Conservation (phyloP, 2,329 filamentous ascomycete genomes). For the Zopfia rhizophila region DNA sequence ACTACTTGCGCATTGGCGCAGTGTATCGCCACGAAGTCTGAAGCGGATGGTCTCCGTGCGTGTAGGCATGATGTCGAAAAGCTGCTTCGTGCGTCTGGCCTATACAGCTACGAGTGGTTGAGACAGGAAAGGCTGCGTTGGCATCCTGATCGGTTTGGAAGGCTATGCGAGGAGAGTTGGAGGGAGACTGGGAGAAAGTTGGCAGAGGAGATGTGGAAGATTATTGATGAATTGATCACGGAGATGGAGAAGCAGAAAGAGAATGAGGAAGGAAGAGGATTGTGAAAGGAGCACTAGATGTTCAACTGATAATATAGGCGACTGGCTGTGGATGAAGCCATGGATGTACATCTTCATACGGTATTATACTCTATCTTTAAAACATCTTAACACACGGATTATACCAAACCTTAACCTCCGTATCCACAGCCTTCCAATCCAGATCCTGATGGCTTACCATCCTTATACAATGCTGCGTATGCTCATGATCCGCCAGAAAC, state of each 20-base stretch:
- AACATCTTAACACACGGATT: no score
- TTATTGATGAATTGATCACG: constrained; percentile 42
- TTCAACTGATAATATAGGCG: no score
- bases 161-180: constrained; percentile 44
- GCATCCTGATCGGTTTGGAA: constrained; percentile 51
- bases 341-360: no score
- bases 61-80: constrained; percentile 49
- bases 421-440: no score
- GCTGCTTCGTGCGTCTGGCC: constrained; percentile 41
- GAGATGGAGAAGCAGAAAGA: constrained; percentile 25
- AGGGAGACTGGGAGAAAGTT: constrained; percentile 42
- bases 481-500: no score
- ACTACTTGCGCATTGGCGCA: constrained; percentile 35
- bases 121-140: constrained; percentile 46
- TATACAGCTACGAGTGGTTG: constrained; percentile 49
- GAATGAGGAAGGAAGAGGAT: constrained; percentile 1
- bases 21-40: constrained; percentile 36
- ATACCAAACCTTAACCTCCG: no score
- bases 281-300: no score
- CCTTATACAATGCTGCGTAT: no score
- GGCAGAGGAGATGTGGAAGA: constrained; percentile 51
- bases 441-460: no score
- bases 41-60: constrained; percentile 36
- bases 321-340: no score
- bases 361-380: no score